Evolutionary conservation across 306 rosid genomes (phyloP).

Genomic region (Dicorynia guianensis): DNA sequence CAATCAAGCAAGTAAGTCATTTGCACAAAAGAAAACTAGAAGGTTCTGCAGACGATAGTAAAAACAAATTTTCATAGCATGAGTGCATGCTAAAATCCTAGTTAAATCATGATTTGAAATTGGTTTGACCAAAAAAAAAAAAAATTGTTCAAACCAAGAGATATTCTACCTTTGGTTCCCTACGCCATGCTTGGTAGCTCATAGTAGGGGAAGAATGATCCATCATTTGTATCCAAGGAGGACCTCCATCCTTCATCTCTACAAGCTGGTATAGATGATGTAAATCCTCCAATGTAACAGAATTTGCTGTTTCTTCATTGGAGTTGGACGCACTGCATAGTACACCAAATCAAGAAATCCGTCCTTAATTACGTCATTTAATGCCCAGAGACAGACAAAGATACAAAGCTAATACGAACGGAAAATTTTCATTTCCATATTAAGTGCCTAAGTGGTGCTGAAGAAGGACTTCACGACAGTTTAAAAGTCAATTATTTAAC

Average conservation of each 20-base stretch:
- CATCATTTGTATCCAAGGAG: conserved; percentile 66
- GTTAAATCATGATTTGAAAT: conserved; percentile 5
- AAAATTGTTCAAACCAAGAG: background rate
- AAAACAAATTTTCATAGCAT: background rate
- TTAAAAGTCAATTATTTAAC: background rate
- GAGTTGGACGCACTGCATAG: conserved; percentile 26
- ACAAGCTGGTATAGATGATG: conserved; percentile 49
- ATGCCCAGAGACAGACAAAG: background rate
- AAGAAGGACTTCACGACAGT: background rate
- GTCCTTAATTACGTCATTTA: background rate
- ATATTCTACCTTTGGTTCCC: conserved; percentile 61
- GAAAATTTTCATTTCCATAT: background rate
- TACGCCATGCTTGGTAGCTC: conserved; percentile 64
- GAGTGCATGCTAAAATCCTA: conserved; percentile 2
- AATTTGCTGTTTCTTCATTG: conserved; percentile 27
- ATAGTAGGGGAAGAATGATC: conserved; percentile 59
- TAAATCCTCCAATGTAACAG: conserved; percentile 46
- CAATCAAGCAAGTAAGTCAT: background rate
- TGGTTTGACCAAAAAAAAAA: background rate
- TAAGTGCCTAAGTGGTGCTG: background rate
- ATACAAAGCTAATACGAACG: background rate
- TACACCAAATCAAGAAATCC: conserved; percentile 22
- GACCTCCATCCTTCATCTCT: conserved; percentile 70
- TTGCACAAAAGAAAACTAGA: background rate
- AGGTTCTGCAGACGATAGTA: background rate